These are phyloP conservation scores for Alisma plantagoaquatica DNA, from an alignment of 106 monocot genomes.

Conservation along the genomic window DNA sequence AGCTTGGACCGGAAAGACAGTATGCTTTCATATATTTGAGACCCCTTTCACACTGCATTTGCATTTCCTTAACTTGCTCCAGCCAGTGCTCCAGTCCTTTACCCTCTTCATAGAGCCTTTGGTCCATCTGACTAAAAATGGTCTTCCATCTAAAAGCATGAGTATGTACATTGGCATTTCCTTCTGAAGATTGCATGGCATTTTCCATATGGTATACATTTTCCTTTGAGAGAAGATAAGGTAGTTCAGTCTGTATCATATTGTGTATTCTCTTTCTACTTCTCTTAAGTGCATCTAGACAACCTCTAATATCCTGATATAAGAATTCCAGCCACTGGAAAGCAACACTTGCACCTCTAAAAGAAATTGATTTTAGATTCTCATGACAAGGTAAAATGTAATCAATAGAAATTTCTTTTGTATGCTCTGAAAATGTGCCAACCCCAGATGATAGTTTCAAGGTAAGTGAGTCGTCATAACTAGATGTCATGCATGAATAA, in stretches of 20 bases:
- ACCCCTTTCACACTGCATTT: too few species aligned
- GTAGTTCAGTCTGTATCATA: constrained; percentile 60
- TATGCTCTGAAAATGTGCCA: constrained; percentile 17
- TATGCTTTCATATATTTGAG: constrained; percentile 35
- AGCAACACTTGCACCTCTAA: constrained; percentile 80
- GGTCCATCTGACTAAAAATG: constrained; percentile 77
- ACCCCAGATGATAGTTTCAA: constrained; percentile 40
- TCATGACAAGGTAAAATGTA: constrained; percentile 26
- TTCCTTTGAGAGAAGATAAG: constrained; percentile 47
- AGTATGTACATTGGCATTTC: constrained; percentile 14
- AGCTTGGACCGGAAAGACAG: constrained; percentile 6
- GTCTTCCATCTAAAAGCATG: constrained; percentile 64
- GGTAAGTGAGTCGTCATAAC: constrained; percentile 25
- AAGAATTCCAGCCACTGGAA: constrained; percentile 87
- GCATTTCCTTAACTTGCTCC: constrained; percentile 78
- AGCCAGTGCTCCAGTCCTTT: constrained; percentile 74
- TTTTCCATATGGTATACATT: constrained; percentile 29
- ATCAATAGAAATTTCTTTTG: constrained; percentile 22
- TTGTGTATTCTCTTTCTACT: constrained; percentile 81
- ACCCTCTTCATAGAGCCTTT: constrained; percentile 51
- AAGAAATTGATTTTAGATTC: constrained; percentile 36
- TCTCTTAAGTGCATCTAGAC: constrained; percentile 56
- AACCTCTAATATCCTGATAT: constrained; percentile 63
- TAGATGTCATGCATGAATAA: constrained; percentile 4
- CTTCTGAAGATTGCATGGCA: constrained; percentile 13